A percentile compares a stretch with the other conserved stretches of the same genome.
Evolutionary conservation across 345 rosid genomes (phyloP).

Genomic region (Salix dunnii): DNA sequence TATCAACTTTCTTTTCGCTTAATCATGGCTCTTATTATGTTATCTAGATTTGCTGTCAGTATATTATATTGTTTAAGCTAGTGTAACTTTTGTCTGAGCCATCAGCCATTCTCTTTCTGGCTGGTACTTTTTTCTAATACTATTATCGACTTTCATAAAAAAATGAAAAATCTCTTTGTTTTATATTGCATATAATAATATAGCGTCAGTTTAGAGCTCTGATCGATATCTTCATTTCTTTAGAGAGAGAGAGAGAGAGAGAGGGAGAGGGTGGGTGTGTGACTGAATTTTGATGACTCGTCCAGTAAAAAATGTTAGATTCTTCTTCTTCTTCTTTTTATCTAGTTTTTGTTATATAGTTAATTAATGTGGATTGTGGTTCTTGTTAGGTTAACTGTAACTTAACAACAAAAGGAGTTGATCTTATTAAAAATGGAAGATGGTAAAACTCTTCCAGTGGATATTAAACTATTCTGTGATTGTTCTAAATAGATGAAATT

Average conservation of each 20-base stretch:
- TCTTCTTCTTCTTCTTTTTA: background rate
- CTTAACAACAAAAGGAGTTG: slow-evolving; percentile 24
- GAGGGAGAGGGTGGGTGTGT: background rate
- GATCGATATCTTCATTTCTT: background rate
- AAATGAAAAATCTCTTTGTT: no score
- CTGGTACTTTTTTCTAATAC: no score
- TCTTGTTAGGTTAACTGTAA: slow-evolving; percentile 46
- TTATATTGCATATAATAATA: no score
- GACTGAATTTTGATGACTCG: background rate
- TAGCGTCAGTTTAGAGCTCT: background rate
- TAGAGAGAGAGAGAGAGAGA: background rate
- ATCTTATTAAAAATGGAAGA: slow-evolving; percentile 3
- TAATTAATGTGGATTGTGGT: slow-evolving; percentile 16
- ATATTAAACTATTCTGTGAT: background rate
- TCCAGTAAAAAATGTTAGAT: background rate
- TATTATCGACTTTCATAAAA: no score
- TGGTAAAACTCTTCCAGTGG: background rate
- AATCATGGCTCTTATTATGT: background rate
- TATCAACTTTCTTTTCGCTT: background rate
- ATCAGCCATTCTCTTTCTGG: no score
- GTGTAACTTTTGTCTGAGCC: background rate
- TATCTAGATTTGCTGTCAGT: background rate
- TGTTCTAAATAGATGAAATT: background rate
- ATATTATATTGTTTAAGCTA: background rate
- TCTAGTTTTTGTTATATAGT: background rate